A percentile compares a stretch with the other conserved stretches of the same genome.
Conservation (phyloP, 108 stramenopile species). For the Fistulifera pelliculosa region DNA sequence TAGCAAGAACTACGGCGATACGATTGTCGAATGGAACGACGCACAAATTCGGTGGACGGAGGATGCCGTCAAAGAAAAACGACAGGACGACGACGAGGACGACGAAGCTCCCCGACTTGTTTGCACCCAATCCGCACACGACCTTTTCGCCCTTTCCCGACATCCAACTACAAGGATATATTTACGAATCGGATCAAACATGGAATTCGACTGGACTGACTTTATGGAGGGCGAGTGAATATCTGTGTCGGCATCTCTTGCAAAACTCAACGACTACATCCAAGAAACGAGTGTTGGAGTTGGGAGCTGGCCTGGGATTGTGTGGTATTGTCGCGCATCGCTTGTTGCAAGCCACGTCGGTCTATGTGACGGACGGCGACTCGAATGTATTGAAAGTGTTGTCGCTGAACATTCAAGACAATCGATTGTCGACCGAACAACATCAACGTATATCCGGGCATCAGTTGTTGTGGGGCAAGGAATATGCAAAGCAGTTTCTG, state of each 20-base stretch:
- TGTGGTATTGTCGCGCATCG: slow-evolving; percentile 48
- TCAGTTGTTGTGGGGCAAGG: slow-evolving; percentile 20
- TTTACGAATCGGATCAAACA: slow-evolving; percentile 43
- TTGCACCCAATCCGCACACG: too few relatives aligned
- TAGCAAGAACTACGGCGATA: too few relatives aligned
- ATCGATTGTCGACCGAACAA: neutral
- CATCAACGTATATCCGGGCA: slow-evolving; percentile 8
- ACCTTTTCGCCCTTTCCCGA: too few relatives aligned
- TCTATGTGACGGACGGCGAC: slow-evolving; percentile 59
- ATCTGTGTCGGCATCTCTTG: slow-evolving; percentile 51
- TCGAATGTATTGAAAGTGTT: slow-evolving; percentile 37
- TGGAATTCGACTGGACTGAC: slow-evolving; percentile 74
- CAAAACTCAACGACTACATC: slow-evolving; percentile 5
- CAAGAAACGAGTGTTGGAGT: neutral
- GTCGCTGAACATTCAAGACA: slow-evolving; percentile 30
- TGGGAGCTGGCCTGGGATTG: slow-evolving; percentile 59
- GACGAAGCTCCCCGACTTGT: too few relatives aligned
- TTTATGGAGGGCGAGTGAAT: slow-evolving; percentile 61
- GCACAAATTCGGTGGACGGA: too few relatives aligned
- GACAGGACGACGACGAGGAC: too few relatives aligned
- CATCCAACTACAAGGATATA: slow-evolving; percentile 41
- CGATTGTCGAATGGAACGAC: too few relatives aligned
- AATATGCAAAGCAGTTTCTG: slow-evolving; percentile 3
- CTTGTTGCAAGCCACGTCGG: slow-evolving; percentile 12
- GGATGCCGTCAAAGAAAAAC: too few relatives aligned